Base-by-base conservation (phyloP, 805 yeast species). In the Starmerella ratchasimensis region DNA sequence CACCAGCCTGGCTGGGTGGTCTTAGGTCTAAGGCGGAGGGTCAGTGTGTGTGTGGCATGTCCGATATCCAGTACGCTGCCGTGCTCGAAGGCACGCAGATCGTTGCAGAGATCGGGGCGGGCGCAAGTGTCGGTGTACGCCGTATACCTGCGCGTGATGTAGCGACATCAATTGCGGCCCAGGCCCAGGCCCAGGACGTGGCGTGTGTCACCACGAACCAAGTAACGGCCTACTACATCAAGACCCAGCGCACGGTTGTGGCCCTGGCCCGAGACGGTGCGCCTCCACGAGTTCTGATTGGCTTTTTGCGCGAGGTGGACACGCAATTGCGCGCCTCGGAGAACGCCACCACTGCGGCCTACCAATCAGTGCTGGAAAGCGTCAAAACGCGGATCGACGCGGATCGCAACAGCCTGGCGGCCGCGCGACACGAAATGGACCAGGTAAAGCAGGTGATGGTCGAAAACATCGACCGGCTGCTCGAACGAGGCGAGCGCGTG, bases 401-500 rank as follows among this genome's bases (percentile, higher is more conserved):
- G 34, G 31, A 44, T 21, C 31, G 36, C 16, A 60, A 57, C 41
- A 44, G 38, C 18, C 33, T 52, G 9, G 45, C 39, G 9, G 39
- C 47, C 22, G 61, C 62, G 7, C 51, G 53, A 36, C 35, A 45
- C 40, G 84, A 79, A 42, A 66, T 78, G 16, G 72, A 71, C 38
- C 75, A 75, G 51, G 80, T 79, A 18, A 63, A 76, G 46, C 69
- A 69, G 36, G 57, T 79, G 44, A 76, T 79, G 84, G 68, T 74
- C 42, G 80, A 76, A 43, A 80, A 79, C 50, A 74, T 79, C 37
- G 82, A 75, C 49, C 67, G 72, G 52, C 67, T 83, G 19, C 61
- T 82, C 48, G 74, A 72, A 47, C 68, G 94, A 36, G 93, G 93
- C 16, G 94, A 82, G 50, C 68, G 80, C 36, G 72, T 82, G 41